phyloP scores from a whole-genome alignment of 116 monocot species.

The Iris pallida region DNA sequence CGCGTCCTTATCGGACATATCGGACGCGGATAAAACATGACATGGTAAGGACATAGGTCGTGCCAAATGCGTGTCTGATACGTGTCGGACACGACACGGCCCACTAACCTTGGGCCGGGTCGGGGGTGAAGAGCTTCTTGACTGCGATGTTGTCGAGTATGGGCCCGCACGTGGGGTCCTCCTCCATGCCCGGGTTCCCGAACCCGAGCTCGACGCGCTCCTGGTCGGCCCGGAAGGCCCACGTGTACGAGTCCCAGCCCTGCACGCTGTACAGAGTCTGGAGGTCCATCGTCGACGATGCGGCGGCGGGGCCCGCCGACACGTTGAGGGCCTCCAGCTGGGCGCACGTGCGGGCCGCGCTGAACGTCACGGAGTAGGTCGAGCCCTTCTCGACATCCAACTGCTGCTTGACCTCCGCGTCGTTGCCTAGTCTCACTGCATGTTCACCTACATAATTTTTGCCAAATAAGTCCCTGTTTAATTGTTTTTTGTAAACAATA shows the following conservation, averaged over 20 bases:
- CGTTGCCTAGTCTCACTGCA: conserved; percentile 82
- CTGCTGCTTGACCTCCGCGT: conserved; percentile 63
- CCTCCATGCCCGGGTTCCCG: conserved; percentile 91
- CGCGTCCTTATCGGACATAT: too few relatives aligned
- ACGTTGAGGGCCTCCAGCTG: conserved; percentile 89
- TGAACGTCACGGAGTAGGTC: conserved; percentile 76
- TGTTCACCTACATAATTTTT: conserved; percentile 39
- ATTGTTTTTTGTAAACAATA: too few relatives aligned
- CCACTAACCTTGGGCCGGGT: conserved; percentile 36
- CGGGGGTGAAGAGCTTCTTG: conserved; percentile 84
- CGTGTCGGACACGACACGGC: too few relatives aligned
- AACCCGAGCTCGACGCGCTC: conserved; percentile 32
- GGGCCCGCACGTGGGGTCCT: conserved; percentile 90
- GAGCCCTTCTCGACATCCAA: conserved; percentile 65
- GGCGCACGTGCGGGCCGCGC: conserved; percentile 88
- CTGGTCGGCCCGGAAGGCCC: conserved; percentile 58
- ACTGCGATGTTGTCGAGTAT: conserved; percentile 81
- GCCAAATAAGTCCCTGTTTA: too few relatives aligned
- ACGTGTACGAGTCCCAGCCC: conserved; percentile 86
- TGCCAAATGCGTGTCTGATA: too few relatives aligned
- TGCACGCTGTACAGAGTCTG: conserved; percentile 93
- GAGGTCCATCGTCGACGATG: conserved; percentile 59
- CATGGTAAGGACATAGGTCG: too few relatives aligned
- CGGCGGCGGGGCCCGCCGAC: conserved; percentile 26
- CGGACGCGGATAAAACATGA: too few relatives aligned